Percentiles rank a stretch among this genome's conserved stretches.
Evolutionary conservation across 169 alveolate species (phyloP).

Genomic region (Ichthyophthirius multifiliis): DNA sequence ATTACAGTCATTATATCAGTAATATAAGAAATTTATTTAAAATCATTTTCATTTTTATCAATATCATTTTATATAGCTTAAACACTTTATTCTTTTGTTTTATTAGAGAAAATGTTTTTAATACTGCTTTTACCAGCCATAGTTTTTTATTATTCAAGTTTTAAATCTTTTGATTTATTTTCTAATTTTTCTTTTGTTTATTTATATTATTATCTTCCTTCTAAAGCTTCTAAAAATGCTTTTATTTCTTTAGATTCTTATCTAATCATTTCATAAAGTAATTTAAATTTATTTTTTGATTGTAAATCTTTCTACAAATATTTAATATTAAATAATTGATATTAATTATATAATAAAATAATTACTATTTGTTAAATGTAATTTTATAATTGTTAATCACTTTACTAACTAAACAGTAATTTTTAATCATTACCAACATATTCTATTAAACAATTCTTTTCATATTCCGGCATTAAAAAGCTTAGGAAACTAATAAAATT

Average conservation of each 20-base stretch:
- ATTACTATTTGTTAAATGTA: background rate
- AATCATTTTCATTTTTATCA: slow-evolving; percentile 11
- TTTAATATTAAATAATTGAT: background rate
- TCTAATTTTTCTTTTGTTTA: slow-evolving; percentile 12
- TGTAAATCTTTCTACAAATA: background rate
- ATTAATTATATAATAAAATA: background rate
- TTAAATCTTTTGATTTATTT: slow-evolving; percentile 9
- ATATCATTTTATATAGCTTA: slow-evolving; percentile 1
- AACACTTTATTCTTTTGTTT: slow-evolving; percentile 21
- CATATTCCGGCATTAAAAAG: slow-evolving; percentile 37
- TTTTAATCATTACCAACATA: slow-evolving; percentile 16
- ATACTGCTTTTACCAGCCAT: slow-evolving; percentile 23
- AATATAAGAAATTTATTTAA: slow-evolving; percentile 7
- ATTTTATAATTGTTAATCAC: background rate
- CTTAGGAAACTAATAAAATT: background rate
- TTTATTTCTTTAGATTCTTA: slow-evolving; percentile 38
- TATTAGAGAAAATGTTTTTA: slow-evolving; percentile 11
- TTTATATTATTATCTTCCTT: slow-evolving; percentile 9
- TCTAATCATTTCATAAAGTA: slow-evolving; percentile 16
- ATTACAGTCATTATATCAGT: slow-evolving; percentile 37
- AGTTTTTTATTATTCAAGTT: slow-evolving; percentile 18
- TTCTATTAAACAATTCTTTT: slow-evolving; percentile 37
- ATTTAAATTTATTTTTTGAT: slow-evolving; percentile 7
- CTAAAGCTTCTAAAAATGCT: slow-evolving; percentile 30
- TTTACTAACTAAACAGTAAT: background rate